Percentiles rank a stretch among this genome's conserved stretches.
These are phyloP conservation scores for Fusarium sublunatum DNA, from an alignment of 2,329 filamentous ascomycete species.

Conservation along the genomic window DNA sequence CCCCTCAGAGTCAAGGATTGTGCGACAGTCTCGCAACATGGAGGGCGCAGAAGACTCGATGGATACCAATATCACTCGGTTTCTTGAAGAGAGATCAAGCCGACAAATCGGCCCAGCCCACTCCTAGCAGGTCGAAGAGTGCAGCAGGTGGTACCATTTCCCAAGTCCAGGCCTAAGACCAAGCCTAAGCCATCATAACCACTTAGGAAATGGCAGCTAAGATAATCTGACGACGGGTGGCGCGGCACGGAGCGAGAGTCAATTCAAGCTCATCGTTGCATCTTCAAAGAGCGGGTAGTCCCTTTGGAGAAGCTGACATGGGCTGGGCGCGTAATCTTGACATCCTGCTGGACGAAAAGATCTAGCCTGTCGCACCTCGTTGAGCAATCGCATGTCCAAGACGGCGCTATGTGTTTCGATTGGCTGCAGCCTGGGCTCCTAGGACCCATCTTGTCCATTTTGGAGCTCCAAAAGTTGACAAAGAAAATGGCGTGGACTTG, in stretches of 20 bases:
- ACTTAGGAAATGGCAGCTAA: slow-evolving; percentile 9
- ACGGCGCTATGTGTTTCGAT: slow-evolving; percentile 52
- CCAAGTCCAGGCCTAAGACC: slow-evolving; percentile 1
- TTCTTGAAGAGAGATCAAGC: slow-evolving; percentile 17
- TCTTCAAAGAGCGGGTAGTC: slow-evolving; percentile 22
- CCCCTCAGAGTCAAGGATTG: slow-evolving; percentile 18
- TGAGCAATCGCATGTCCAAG: slow-evolving; percentile 61
- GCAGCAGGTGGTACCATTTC: slow-evolving; percentile 4
- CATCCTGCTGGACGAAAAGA: slow-evolving; percentile 59
- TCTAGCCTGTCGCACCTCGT: slow-evolving; percentile 55
- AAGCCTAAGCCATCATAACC: slow-evolving; percentile 7
- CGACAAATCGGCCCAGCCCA: slow-evolving; percentile 15
- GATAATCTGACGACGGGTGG: slow-evolving; percentile 43
- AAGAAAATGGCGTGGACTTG: slow-evolving; percentile 14
- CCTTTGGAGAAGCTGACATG: slow-evolving; percentile 44
- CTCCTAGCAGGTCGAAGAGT: slow-evolving; percentile 7
- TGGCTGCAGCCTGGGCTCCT: slow-evolving; percentile 48
- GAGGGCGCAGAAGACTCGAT: slow-evolving; percentile 10
- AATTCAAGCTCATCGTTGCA: slow-evolving; percentile 31
- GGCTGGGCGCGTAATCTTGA: slow-evolving; percentile 64
- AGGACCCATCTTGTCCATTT: slow-evolving; percentile 37
- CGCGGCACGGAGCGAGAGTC: slow-evolving; percentile 51
- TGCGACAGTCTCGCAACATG: slow-evolving; percentile 25
- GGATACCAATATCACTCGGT: slow-evolving; percentile 19
- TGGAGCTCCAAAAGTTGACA: slow-evolving; percentile 25